Percentiles rank a stretch among this genome's conserved stretches.
phyloP scores from a whole-genome alignment of 139 green algal species.

The Chlamydomonas incerta region DNA sequence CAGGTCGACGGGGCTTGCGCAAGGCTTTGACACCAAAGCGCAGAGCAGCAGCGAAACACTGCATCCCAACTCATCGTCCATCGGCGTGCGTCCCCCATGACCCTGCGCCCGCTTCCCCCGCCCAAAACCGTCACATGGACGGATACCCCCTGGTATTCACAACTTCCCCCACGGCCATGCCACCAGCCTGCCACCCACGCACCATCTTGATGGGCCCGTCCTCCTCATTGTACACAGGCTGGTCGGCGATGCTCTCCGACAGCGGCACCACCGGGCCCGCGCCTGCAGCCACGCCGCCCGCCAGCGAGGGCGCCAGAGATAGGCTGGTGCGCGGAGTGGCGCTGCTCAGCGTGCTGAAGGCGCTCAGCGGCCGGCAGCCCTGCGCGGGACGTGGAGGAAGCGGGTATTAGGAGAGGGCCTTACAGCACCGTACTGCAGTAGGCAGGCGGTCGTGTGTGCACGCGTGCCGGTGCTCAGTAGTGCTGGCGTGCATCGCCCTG shows the following conservation, averaged over 20 bases:
- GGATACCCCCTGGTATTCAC: too few species aligned
- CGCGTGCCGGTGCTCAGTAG: background rate
- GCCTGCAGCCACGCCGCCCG: background rate
- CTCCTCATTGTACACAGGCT: constrained; percentile 54
- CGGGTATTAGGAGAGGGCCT: too few species aligned
- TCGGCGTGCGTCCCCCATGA: too few species aligned
- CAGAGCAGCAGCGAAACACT: too few species aligned
- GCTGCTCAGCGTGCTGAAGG: constrained; percentile 28
- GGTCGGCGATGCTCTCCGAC: constrained; percentile 35
- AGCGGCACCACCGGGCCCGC: background rate
- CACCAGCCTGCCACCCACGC: too few species aligned
- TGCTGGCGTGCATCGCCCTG: background rate
- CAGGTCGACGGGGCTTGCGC: too few species aligned
- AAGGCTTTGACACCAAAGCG: too few species aligned
- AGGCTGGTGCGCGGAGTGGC: background rate
- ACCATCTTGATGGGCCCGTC: constrained; percentile 44
- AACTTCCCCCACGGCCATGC: too few species aligned
- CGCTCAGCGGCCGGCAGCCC: constrained; percentile 15
- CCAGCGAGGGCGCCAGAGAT: background rate
- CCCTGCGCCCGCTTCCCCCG: too few species aligned
- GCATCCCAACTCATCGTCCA: too few species aligned
- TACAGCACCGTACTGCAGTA: too few species aligned
- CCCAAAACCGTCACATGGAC: too few species aligned
- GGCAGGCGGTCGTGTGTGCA: background rate
- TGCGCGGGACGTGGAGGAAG: background rate